Percentiles rank a stretch among this genome's conserved stretches.
phyloP scores from a whole-genome alignment of 768 basidiomycete species.

The Epithele typhae region DNA sequence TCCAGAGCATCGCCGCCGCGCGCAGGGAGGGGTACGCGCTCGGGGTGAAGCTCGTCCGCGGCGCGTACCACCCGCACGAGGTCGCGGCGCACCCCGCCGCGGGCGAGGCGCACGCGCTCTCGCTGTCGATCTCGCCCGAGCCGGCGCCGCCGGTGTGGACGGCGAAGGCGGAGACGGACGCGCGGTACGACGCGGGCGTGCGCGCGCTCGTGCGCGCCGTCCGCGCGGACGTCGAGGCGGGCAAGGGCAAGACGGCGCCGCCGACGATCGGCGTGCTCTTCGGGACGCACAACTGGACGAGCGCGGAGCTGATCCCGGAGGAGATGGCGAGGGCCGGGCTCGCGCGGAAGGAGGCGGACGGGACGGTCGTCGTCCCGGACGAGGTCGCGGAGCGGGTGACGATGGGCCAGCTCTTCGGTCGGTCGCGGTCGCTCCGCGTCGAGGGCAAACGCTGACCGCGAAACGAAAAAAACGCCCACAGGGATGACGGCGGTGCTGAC shows the following conservation, averaged over 20 bases:
- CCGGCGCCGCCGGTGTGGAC: constrained; percentile 62
- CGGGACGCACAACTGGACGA: constrained; percentile 82
- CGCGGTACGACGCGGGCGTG: constrained; percentile 63
- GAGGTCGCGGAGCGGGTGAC: constrained; percentile 62
- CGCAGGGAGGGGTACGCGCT: constrained; percentile 63
- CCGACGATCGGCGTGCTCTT: constrained; percentile 65
- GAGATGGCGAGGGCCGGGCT: constrained; percentile 56
- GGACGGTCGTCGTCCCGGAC: constrained; percentile 38
- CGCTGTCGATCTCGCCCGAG: constrained; percentile 53
- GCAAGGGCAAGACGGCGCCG: neutral
- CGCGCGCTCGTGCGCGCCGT: constrained; percentile 52
- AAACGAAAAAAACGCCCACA: constrained; percentile 23
- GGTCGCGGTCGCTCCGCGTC: constrained; percentile 13
- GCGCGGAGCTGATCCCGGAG: constrained; percentile 55
- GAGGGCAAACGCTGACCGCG: no score
- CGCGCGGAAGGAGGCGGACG: constrained; percentile 30
- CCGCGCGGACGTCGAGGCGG: constrained; percentile 40
- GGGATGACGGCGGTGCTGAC: constrained; percentile 88
- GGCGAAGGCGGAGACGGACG: constrained; percentile 68
- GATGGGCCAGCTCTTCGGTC: constrained; percentile 84
- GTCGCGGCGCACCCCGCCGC: constrained; percentile 39
- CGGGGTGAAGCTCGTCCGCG: constrained; percentile 90
- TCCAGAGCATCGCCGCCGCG: constrained; percentile 61
- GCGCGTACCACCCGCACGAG: constrained; percentile 87
- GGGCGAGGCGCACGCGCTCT: constrained; percentile 4